Conservation (phyloP, 345 rosid species). For the Eucalyptus cloeziana region DNA sequence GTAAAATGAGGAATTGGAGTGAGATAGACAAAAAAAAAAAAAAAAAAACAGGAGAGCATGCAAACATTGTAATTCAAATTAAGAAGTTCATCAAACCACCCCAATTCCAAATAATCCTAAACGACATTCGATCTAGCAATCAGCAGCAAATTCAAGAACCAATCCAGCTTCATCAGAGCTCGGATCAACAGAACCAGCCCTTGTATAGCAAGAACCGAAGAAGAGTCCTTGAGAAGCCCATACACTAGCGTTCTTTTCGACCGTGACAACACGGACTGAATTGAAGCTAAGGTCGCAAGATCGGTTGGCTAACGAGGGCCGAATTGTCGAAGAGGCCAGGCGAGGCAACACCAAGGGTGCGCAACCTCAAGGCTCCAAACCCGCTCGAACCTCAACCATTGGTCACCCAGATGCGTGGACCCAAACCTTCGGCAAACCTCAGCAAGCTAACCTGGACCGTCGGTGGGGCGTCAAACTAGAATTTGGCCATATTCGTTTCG, state of each 20-base stretch:
- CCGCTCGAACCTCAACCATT: background rate
- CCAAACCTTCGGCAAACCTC: background rate
- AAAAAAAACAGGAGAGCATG: background rate
- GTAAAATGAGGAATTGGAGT: no score
- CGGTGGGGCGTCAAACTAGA: background rate
- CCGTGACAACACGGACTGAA: background rate
- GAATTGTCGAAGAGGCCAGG: background rate
- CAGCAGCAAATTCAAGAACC: background rate
- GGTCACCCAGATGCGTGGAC: background rate
- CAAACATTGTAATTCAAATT: background rate
- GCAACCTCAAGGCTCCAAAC: background rate
- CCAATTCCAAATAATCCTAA: background rate
- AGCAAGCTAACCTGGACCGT: background rate
- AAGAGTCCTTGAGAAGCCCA: background rate
- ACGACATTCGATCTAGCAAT: background rate
- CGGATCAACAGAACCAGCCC: background rate
- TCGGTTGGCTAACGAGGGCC: background rate
- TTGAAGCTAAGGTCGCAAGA: background rate
- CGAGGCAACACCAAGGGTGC: background rate
- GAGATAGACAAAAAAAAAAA: no score
- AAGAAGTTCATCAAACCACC: background rate
- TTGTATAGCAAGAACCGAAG: background rate
- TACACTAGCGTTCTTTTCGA: background rate
- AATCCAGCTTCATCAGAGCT: background rate
- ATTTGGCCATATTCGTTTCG: no score